Base-by-base conservation (phyloP, 192 early-diverging fungal species). In the Coemansia sp. region DNA sequence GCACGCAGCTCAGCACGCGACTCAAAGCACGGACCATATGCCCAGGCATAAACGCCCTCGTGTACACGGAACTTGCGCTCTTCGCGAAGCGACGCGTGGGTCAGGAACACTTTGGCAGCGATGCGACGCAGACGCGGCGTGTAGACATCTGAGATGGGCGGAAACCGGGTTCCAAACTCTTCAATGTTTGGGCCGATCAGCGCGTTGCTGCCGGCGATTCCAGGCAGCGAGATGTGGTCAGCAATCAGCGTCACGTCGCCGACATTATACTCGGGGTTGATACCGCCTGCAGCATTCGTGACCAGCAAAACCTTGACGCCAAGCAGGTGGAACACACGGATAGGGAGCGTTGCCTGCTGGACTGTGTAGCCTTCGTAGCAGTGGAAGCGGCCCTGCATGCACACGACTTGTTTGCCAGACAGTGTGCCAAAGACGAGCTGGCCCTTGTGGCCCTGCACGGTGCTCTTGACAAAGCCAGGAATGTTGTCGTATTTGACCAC, bases 351-450 rank as follows among this genome's bases (percentile, higher is more conserved):
- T 21, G 88, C 86, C 51, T 91, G 86, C 49, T 86, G 79, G 10
- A 88, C 68, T 5, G 84, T 81, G 60, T 94, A 88, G 24, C 95
- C 94, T 70, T 97, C 94, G 69, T 95, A 97, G 58, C 85, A 87
- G 73, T 97, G 94, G 81, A 89, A 90, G 32, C 94, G 84, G 27
- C 94, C 94, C 27, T 91, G 89, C 93, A 95, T 94, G 74, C 87
- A 91, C 53, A 94, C 89, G 2, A 86, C 86, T 22, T 83, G 85
- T 51, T 82, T 84, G 47, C 87, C 83, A 8, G 87, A 80, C 40
- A 97, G 81, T 54, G 80, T 81, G 52, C 92, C 93, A 81, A 97
- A 94, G 4, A 91, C 92, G 23, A 97, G 82, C 52, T 68, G 49
- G 16, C 84, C 82, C 43, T 68, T 70, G 31, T 84, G 83, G 27